These are phyloP conservation scores for Lentinula guzmanii DNA, from an alignment of 768 basidiomycete genomes.

Conservation along the genomic window DNA sequence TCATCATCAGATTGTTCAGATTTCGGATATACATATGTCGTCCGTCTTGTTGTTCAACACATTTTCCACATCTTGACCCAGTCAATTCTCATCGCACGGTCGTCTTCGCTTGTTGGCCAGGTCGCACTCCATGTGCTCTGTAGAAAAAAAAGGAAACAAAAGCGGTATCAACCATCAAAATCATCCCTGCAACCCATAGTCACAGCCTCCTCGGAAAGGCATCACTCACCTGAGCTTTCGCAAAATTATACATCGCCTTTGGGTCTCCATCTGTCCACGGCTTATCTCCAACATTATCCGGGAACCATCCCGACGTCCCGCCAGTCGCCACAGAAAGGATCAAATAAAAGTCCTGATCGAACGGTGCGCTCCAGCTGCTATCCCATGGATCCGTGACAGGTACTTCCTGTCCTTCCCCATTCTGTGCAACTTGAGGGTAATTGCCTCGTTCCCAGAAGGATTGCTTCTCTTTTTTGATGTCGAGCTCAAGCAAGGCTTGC, in stretches of 20 bases:
- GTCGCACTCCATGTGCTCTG: constrained; percentile 59
- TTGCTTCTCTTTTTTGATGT: constrained; percentile 41
- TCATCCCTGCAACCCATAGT: neutral
- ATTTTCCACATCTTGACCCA: constrained; percentile 47
- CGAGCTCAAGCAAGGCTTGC: constrained; percentile 52
- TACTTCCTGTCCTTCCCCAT: constrained; percentile 49
- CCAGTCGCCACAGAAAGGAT: constrained; percentile 72
- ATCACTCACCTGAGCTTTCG: constrained; percentile 33
- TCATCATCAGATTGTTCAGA: neutral
- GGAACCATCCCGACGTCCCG: constrained; percentile 87
- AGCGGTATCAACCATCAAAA: constrained; percentile 7
- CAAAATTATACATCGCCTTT: constrained; percentile 72
- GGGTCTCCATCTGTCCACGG: constrained; percentile 62
- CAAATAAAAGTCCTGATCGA: constrained; percentile 82
- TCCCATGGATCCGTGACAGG: constrained; percentile 59
- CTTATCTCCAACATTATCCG: constrained; percentile 67
- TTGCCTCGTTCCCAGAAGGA: constrained; percentile 67
- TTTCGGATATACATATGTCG: neutral
- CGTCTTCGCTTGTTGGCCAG: constrained; percentile 57
- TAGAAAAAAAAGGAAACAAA: neutral
- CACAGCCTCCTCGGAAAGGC: neutral
- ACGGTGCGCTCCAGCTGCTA: constrained; percentile 57
- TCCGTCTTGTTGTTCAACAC: constrained; percentile 16
- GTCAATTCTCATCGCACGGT: constrained; percentile 62
- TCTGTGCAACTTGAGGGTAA: constrained; percentile 58